Conservation (phyloP, 2,329 filamentous ascomycete species). For the Fusarium transvaalense region DNA sequence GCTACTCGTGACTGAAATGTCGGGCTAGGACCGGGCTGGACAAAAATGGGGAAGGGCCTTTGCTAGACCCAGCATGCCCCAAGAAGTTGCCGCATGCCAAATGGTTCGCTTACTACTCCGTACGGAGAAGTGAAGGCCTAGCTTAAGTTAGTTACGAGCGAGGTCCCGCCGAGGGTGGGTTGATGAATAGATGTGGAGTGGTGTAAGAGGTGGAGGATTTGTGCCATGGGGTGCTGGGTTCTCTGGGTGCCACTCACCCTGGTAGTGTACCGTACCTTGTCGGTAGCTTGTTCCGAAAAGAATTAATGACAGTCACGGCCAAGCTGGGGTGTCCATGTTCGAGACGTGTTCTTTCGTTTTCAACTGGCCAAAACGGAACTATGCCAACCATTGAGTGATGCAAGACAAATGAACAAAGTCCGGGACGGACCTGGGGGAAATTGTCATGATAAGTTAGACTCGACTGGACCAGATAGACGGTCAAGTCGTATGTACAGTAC, state of each 20-base stretch:
- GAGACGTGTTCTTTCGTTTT: conserved; percentile 32
- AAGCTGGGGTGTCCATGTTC: conserved; percentile 29
- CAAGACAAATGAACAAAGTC: conserved; percentile 4
- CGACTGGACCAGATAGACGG: too few species aligned
- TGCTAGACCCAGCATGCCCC: conserved; percentile 38
- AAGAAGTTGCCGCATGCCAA: conserved; percentile 45
- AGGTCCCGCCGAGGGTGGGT: conserved; percentile 50
- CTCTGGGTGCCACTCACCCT: conserved; percentile 16
- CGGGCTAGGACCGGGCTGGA: conserved; percentile 39
- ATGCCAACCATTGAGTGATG: background rate
- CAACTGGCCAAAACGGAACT: conserved; percentile 7
- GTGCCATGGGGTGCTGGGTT: conserved; percentile 36
- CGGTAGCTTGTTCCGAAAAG: conserved; percentile 39
- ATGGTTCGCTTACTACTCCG: conserved; percentile 48
- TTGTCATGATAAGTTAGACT: background rate
- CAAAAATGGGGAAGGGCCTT: conserved; percentile 37
- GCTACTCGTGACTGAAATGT: conserved; percentile 44
- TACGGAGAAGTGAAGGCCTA: conserved; percentile 45
- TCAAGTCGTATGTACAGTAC: background rate
- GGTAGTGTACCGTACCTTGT: conserved; percentile 20
- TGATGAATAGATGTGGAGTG: conserved; percentile 49
- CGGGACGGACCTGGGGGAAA: conserved; percentile 19
- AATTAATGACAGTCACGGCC: conserved; percentile 26
- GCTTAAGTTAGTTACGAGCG: conserved; percentile 46
- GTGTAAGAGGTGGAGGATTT: conserved; percentile 47